A percentile compares a stretch with the other conserved stretches of the same genome.
Conservation (phyloP, 129 eudicot species). For the Flaveria sonorensis region DNA sequence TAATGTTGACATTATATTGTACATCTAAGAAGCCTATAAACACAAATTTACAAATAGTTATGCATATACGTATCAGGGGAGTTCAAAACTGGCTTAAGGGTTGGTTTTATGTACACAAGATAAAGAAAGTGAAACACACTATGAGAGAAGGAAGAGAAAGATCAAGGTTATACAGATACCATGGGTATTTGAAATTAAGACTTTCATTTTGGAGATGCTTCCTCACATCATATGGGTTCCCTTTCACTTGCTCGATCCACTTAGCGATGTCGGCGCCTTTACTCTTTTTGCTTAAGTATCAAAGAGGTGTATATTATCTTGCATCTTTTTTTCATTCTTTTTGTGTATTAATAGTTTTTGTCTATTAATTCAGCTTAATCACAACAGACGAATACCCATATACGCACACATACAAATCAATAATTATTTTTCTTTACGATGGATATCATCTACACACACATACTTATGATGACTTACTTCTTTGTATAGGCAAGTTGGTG, state of each 20-base stretch:
- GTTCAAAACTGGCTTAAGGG: neutral
- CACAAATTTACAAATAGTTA: no score
- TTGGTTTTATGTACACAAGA: neutral
- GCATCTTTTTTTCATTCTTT: neutral
- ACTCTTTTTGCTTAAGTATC: neutral
- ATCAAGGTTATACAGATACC: neutral
- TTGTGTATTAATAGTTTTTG: neutral
- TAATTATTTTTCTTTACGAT: neutral
- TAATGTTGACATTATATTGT: no score
- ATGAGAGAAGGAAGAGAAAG: neutral
- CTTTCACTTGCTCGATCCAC: neutral
- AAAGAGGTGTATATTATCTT: neutral
- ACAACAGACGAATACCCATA: neutral
- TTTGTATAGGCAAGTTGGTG: neutral
- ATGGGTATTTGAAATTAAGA: neutral
- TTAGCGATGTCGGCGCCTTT: neutral
- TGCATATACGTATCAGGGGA: neutral
- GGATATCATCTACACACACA: neutral
- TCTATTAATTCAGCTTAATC: neutral
- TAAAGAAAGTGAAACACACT: neutral
- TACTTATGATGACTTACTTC: constrained; percentile 26
- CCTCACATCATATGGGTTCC: neutral
- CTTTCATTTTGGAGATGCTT: neutral
- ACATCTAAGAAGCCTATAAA: no score
- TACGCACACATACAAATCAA: constrained; percentile 14